Evolutionary conservation across 495 filamentous ascomycete species (phyloP).

Genomic region (Neohortaea acidophila): DNA sequence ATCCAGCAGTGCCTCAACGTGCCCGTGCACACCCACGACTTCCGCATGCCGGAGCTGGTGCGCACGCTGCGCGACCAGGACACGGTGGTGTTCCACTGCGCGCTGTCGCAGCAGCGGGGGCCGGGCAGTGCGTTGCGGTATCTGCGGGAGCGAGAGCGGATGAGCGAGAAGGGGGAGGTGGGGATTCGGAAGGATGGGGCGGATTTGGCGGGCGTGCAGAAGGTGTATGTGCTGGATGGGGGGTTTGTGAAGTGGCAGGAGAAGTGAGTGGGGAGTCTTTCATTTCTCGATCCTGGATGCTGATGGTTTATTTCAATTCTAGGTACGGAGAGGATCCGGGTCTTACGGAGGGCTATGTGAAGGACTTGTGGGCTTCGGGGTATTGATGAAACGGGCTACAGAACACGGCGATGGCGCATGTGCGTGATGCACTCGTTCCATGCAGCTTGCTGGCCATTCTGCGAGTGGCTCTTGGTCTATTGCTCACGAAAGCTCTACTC

Average conservation of each 20-base stretch:
- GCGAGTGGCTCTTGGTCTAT: too few relatives aligned
- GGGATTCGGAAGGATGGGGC: constrained; percentile 19
- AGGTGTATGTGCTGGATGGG: constrained; percentile 66
- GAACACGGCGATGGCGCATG: not conserved
- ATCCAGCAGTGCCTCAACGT: constrained; percentile 58
- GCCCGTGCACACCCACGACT: constrained; percentile 56
- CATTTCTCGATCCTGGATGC: constrained; percentile 17
- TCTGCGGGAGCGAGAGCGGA: constrained; percentile 44
- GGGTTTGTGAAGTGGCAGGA: constrained; percentile 92
- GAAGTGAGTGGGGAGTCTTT: constrained; percentile 31
- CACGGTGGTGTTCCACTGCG: constrained; percentile 86
- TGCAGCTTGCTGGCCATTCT: too few relatives aligned
- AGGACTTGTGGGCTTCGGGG: constrained; percentile 58
- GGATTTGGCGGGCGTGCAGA: constrained; percentile 26
- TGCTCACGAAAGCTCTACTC: too few relatives aligned
- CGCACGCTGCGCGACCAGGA: constrained; percentile 63
- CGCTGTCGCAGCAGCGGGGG: constrained; percentile 78
- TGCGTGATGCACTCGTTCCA: too few relatives aligned
- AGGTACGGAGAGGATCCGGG: constrained; percentile 55
- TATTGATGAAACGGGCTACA: not conserved
- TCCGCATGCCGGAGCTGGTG: constrained; percentile 64
- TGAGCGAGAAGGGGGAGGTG: constrained; percentile 27
- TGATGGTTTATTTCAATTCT: not conserved
- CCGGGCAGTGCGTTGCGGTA: constrained; percentile 56
- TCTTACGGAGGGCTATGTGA: constrained; percentile 72